These are phyloP conservation scores for Fusarium marasasianum DNA, from an alignment of 2,329 filamentous ascomycete species.

Conservation along the genomic window DNA sequence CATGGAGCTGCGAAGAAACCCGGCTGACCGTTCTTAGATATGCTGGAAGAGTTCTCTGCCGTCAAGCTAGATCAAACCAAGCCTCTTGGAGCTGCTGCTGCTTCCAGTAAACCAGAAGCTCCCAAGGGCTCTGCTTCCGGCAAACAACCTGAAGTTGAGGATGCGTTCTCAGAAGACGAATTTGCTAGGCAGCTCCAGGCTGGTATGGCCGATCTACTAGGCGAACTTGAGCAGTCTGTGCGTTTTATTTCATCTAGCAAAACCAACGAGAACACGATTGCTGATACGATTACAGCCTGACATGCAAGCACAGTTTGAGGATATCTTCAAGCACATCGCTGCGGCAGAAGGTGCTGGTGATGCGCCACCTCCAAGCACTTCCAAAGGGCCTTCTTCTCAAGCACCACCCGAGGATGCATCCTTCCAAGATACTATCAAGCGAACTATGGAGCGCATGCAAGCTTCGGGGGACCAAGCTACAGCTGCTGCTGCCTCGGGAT, in stretches of 20 bases:
- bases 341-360: slow-evolving; percentile 55
- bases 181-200: slow-evolving; percentile 88
- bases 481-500: slow-evolving; percentile 74
- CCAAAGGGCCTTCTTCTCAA: slow-evolving; percentile 46
- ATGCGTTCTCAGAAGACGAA: slow-evolving; percentile 73
- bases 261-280: neutral
- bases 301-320: slow-evolving; percentile 82
- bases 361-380: slow-evolving; percentile 29
- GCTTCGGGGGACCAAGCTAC: slow-evolving; percentile 86
- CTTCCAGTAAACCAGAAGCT: slow-evolving; percentile 45
- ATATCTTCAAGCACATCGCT: slow-evolving; percentile 77
- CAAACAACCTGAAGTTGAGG: slow-evolving; percentile 42
- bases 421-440: slow-evolving; percentile 92
- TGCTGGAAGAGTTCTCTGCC: slow-evolving; percentile 89
- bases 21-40: slow-evolving; percentile 64
- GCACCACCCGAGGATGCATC: slow-evolving; percentile 64
- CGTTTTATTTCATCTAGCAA: slow-evolving; percentile 34
- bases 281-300: slow-evolving; percentile 61
- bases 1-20: neutral
- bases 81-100: slow-evolving; percentile 39
- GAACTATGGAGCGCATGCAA: slow-evolving; percentile 97
- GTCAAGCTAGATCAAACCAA: slow-evolving; percentile 58
- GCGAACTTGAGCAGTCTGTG: slow-evolving; percentile 72
- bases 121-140: slow-evolving; percentile 47
- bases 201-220: slow-evolving; percentile 86